A percentile compares a stretch with the other conserved stretches of the same genome.
Conservation (phyloP, 2,329 filamentous ascomycete genomes). For the Alternaria solani region DNA sequence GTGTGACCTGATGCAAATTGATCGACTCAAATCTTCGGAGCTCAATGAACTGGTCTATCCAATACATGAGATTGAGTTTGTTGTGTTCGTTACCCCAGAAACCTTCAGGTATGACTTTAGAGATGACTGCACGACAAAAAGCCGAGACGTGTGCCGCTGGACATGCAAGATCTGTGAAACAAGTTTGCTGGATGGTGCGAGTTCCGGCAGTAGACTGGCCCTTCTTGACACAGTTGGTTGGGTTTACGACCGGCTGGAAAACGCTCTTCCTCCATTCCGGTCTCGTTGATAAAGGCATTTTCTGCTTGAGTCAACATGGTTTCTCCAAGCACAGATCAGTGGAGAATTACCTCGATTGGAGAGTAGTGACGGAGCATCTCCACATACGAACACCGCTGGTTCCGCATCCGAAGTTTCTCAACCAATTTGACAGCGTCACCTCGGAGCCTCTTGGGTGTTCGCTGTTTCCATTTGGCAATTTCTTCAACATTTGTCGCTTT, state of each 20-base stretch:
- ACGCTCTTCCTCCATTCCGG: conserved; percentile 36
- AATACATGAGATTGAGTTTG: conserved; percentile 66
- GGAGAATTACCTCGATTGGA: conserved; percentile 55
- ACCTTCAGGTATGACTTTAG: conserved; percentile 73
- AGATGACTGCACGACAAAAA: conserved; percentile 81
- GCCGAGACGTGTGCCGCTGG: conserved; percentile 76
- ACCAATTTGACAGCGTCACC: conserved; percentile 68
- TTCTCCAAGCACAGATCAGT: neutral
- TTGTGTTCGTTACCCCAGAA: conserved; percentile 80
- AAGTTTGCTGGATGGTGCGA: conserved; percentile 31
- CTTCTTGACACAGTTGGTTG: conserved; percentile 16
- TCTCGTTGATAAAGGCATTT: conserved; percentile 34
- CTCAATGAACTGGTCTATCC: conserved; percentile 78
- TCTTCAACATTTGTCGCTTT: conserved; percentile 26
- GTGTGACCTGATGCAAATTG: conserved; percentile 78
- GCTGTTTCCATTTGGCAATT: conserved; percentile 47
- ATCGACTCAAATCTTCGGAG: conserved; percentile 83
- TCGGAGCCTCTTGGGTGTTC: conserved; percentile 72
- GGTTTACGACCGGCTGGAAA: conserved; percentile 9
- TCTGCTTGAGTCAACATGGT: conserved; percentile 31
- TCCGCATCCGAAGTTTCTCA: conserved; percentile 72
- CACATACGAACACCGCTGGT: conserved; percentile 80
- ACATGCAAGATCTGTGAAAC: conserved; percentile 73
- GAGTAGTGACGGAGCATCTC: conserved; percentile 84
- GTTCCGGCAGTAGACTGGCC: conserved; percentile 1